Percentiles rank a stretch among this genome's conserved stretches.
These are phyloP conservation scores for Trichophyton rubrum DNA, from an alignment of 2,329 filamentous ascomycete genomes.

Conservation along the genomic window DNA sequence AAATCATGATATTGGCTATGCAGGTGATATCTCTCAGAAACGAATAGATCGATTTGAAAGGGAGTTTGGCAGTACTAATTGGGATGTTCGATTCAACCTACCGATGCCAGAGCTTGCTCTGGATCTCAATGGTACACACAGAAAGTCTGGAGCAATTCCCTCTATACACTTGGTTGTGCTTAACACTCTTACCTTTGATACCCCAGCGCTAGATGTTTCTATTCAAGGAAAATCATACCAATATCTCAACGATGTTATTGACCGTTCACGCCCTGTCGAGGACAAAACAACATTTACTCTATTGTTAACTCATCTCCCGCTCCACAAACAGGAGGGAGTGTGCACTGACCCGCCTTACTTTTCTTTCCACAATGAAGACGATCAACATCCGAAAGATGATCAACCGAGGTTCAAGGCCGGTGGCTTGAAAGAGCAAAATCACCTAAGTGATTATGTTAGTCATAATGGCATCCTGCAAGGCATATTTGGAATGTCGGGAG, in stretches of 20 bases:
- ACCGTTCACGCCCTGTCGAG: conserved; percentile 46
- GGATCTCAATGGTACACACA: conserved; percentile 19
- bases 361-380: conserved; percentile 60
- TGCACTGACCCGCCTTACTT: conserved; percentile 81
- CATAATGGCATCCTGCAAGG: conserved; percentile 63
- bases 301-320: conserved; percentile 79
- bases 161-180: conserved; percentile 72
- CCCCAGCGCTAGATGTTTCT: conserved; percentile 53
- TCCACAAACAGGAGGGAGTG: conserved; percentile 69
- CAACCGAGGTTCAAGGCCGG: conserved; percentile 27
- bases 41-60: conserved; percentile 70
- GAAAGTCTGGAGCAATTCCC: conserved; percentile 29
- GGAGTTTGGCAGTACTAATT: conserved; percentile 78
- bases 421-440: conserved; percentile 73
- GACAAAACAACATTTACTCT: conserved; percentile 61
- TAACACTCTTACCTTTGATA: conserved; percentile 90
- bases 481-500: conserved; percentile 63
- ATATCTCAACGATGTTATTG: conserved; percentile 52
- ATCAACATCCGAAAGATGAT: conserved; percentile 27
- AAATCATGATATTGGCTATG: conserved; percentile 95
- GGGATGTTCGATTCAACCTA: conserved; percentile 66
- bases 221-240: conserved; percentile 66
- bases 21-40: conserved; percentile 70
- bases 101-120: conserved; percentile 13
- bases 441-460: conserved; percentile 61